These are phyloP conservation scores for Exutisphaerella laricina DNA, from an alignment of 2,329 filamentous ascomycete species.

Conservation along the genomic window DNA sequence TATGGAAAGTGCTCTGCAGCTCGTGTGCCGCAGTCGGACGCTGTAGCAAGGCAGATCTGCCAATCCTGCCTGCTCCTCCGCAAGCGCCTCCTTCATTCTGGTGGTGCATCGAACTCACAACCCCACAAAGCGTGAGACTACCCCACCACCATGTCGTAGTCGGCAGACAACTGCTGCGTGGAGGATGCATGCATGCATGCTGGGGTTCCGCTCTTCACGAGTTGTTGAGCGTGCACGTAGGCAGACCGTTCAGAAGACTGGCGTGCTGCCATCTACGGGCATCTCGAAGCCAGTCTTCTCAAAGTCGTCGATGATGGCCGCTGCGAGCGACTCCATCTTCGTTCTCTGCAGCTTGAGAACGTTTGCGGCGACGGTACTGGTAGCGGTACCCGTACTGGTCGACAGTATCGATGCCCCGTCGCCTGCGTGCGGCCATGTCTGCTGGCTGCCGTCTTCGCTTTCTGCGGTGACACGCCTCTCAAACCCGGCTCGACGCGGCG, in stretches of 20 bases:
- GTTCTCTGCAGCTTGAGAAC: constrained; percentile 45
- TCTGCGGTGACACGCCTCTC: constrained; percentile 43
- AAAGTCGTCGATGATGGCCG: constrained; percentile 41
- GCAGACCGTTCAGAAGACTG: constrained; percentile 27
- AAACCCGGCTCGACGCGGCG: constrained; percentile 35
- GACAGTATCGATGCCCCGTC: constrained; percentile 8
- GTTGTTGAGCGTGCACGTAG: not conserved
- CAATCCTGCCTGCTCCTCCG: constrained; percentile 2
- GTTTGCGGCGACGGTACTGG: constrained; percentile 29
- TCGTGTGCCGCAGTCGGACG: constrained; percentile 4
- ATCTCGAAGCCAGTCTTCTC: constrained; percentile 43
- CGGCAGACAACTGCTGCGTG: not conserved
- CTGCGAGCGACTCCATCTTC: constrained; percentile 44
- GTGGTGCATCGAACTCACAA: no score
- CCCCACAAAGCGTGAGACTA: no score
- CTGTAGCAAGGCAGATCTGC: not conserved
- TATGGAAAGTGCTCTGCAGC: not conserved
- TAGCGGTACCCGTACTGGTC: constrained; percentile 16
- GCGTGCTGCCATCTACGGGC: constrained; percentile 37
- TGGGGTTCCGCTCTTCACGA: not conserved
- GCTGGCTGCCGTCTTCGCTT: constrained; percentile 35
- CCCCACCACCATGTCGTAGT: not conserved
- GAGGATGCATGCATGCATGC: constrained; percentile 2
- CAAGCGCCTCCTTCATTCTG: constrained; percentile 3
- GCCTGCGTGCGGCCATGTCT: constrained; percentile 12